Base-by-base conservation (phyloP, 345 rosid genomes). In the Hirschfeldia incana region DNA sequence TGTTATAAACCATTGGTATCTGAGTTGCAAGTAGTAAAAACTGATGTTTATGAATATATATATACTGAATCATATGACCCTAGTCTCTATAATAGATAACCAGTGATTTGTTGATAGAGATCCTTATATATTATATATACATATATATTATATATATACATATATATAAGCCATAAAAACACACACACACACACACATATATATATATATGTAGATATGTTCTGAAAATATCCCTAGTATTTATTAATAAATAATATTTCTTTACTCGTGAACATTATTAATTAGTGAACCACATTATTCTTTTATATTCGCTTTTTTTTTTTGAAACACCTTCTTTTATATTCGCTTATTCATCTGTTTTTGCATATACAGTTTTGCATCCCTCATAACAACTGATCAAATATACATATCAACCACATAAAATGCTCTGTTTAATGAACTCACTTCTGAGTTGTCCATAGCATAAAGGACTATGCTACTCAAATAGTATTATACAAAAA, bases 401-500 rank as follows among this genome's bases (percentile, higher is more conserved):
- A 57, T 12, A 58, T 30, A 17, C 65, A 65, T 65, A 61, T 3
- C 60, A 65, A 63, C 16, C 37, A 32, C 13, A 58, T 61, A 80
- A 44, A 75, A 66, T 7, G 83, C 72, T 80, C 72, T 80, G 76
- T 64, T 65, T 80, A 76, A 74, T 75, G 33, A 69, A 39, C 17
- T 69, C 72, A 70, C 39, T 68, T 37, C 51, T 74, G 70, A 73
- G 34, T 67, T 39, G 71, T 69, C 79, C 53, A 70, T 27, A 32
- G 64, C 76, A 36, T 6, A 58, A 55, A 69, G 62, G 67, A 28
- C 71, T 30, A 51, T 44, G 13, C 53, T 26, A 78, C 33, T 67
- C 74, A 15, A 73, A 69, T 72, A 72, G 68, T 55, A 26, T 10
- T 65, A 65, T 63, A 73, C 12, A 55, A 53, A 42, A 12, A 4